Conservation (phyloP, 2,329 filamentous ascomycete genomes). For the Diplocarpon rosae region DNA sequence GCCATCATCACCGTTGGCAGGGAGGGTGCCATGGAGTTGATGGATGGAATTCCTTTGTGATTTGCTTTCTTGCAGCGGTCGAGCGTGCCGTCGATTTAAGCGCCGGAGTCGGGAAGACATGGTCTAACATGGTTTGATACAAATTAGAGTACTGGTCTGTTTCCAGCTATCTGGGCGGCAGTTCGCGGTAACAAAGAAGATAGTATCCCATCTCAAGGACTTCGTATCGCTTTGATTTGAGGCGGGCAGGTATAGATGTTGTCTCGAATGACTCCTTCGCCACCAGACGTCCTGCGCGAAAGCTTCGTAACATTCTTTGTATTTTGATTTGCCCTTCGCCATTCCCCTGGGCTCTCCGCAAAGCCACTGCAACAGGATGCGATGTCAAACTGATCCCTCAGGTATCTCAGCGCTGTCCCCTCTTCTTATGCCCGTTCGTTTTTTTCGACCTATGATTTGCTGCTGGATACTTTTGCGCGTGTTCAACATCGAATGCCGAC, state of each 20-base stretch:
- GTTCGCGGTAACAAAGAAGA: too few relatives aligned
- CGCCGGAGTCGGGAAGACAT: slow-evolving; percentile 9
- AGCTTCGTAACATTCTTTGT: too few relatives aligned
- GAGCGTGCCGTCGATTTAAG: slow-evolving; percentile 5
- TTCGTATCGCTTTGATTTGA: too few relatives aligned
- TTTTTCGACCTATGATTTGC: slow-evolving; percentile 25
- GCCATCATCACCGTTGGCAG: slow-evolving; percentile 57
- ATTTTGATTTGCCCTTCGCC: too few relatives aligned
- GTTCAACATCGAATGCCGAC: slow-evolving; percentile 72
- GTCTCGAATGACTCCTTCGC: too few relatives aligned
- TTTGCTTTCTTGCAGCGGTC: not conserved
- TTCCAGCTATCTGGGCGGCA: too few relatives aligned
- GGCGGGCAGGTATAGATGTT: too few relatives aligned
- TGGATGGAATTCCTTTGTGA: slow-evolving; percentile 58
- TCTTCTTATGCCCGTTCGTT: slow-evolving; percentile 28
- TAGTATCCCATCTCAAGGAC: too few relatives aligned
- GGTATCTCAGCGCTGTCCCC: slow-evolving; percentile 22
- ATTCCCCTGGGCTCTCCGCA: not conserved
- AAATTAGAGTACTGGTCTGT: not conserved
- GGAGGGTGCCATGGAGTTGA: slow-evolving; percentile 45
- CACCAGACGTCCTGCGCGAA: too few relatives aligned
- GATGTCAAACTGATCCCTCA: not conserved
- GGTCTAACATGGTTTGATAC: not conserved
- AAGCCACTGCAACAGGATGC: not conserved
- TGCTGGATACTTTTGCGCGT: slow-evolving; percentile 53